Conservation (phyloP, 2,329 filamentous ascomycete genomes). For the Botrytis galanthina region DNA sequence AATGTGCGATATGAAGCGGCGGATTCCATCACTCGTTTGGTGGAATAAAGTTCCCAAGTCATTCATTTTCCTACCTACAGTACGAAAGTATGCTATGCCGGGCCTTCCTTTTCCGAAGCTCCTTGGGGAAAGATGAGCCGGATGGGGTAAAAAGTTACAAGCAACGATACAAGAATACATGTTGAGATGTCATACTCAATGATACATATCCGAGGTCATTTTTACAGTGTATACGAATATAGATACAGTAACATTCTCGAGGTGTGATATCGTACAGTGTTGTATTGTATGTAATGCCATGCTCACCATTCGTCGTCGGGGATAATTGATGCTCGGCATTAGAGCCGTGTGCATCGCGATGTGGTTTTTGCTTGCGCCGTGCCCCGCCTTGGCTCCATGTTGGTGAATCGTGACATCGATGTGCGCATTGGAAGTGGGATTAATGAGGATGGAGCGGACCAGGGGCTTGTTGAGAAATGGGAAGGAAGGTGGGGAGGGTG, state of each 20-base stretch:
- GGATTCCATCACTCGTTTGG: not conserved
- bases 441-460: not conserved
- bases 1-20: not conserved
- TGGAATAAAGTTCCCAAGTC: not conserved
- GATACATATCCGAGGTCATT: not conserved
- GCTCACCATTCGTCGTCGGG: conserved; percentile 7
- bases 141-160: not conserved
- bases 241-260: not conserved
- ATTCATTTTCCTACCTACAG: not conserved
- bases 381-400: not conserved
- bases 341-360: not conserved
- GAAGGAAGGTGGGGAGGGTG: not conserved
- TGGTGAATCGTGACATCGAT: not conserved
- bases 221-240: not conserved
- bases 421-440: not conserved
- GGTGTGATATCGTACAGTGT: not conserved
- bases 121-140: not conserved
- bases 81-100: too few species aligned
- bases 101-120: not conserved
- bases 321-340: not conserved
- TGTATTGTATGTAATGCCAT: conserved; percentile 1
- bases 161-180: not conserved
- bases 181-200: not conserved
- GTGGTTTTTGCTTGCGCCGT: not conserved
- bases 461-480: not conserved